Evolutionary conservation across 495 filamentous ascomycete genomes (phyloP), one percentile per base, ranked within the genome.

Genomic region (Xylona heveae): DNA sequence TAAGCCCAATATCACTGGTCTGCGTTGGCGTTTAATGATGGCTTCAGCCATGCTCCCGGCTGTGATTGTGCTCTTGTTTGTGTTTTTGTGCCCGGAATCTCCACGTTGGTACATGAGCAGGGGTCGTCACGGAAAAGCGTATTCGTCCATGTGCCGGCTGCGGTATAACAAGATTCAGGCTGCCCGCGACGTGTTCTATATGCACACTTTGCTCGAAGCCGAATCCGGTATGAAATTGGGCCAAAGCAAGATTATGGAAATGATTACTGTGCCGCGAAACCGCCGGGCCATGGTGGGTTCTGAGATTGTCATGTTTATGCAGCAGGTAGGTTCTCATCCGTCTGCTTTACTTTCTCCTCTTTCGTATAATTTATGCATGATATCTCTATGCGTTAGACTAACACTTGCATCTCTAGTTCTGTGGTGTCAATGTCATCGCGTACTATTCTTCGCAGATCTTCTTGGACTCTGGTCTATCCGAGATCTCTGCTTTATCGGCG

Each of bases 1-100:
- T 44, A 39, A 43, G 9, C 47, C 56, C 15, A 54, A 62, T n/a
- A 62, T 72, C 16, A 53, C 62, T 10, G 72, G 69, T 6, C 53
- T 83, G 2, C 81, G 79, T 42, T 85, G 81, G 80, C 66, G 79
- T 19, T 46, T 82, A 31, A 85, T 85, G 80, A 66, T 91, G 59
- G 77, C 64, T 3, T 82, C 76, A 7, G 72, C 81, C 8, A 61
- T 76, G 50, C 50, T 90, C 6, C 79, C 76, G 0, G 71, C 78
- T 14, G 47, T 85, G 21, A 43, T 83, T 33, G 74, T 82, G 36
- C 68, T 64, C 48, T 55, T 45, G 20, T 69, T 74, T 35, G 73
- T 83, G 14, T 85, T 71, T 48, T 44, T 70, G 18, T 80, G 71
- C 34, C 78, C 80, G 0, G 78, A 84, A 50, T 72, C 66, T 13